A percentile compares a stretch with the other conserved stretches of the same genome.
Conservation (phyloP, 2,329 filamentous ascomycete genomes). For the Huntiella moniliformis region DNA sequence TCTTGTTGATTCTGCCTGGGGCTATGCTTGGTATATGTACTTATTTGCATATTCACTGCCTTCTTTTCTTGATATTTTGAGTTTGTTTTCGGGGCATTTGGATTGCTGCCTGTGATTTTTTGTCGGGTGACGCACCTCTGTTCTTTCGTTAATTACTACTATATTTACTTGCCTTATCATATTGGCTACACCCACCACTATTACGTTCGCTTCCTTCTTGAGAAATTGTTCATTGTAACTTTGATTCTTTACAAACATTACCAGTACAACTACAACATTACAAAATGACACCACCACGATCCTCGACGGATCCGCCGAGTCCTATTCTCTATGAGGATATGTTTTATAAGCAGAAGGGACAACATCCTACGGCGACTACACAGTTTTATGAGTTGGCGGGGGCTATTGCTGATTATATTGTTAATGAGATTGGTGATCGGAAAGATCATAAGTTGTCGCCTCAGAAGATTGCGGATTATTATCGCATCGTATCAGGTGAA, state of each 20-base stretch:
- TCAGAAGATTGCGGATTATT: conserved; percentile 56
- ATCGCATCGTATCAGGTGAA: conserved; percentile 42
- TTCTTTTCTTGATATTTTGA: too few species aligned
- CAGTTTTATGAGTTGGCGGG: conserved; percentile 9
- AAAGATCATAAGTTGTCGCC: conserved; percentile 37
- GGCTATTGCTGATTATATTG: conserved; percentile 10
- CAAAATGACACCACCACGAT: neutral
- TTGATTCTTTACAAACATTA: neutral
- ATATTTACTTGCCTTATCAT: neutral
- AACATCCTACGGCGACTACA: conserved; percentile 4
- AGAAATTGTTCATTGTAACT: too few species aligned
- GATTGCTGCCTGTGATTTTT: too few species aligned
- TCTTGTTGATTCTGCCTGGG: too few species aligned
- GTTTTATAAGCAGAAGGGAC: conserved; percentile 7
- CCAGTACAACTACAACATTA: neutral
- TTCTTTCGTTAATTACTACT: neutral
- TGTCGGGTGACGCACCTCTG: neutral
- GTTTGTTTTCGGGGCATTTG: too few species aligned
- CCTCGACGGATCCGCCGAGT: neutral
- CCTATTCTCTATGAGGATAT: conserved; percentile 9
- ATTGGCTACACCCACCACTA: too few species aligned
- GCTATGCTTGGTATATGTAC: too few species aligned
- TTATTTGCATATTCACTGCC: too few species aligned
- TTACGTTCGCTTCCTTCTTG: too few species aligned
- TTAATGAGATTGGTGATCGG: conserved; percentile 36